A percentile compares a stretch with the other conserved stretches of the same genome.
These are phyloP conservation scores for Adenanthera pavonina DNA, from an alignment of 306 rosid genomes.

Conservation along the genomic window DNA sequence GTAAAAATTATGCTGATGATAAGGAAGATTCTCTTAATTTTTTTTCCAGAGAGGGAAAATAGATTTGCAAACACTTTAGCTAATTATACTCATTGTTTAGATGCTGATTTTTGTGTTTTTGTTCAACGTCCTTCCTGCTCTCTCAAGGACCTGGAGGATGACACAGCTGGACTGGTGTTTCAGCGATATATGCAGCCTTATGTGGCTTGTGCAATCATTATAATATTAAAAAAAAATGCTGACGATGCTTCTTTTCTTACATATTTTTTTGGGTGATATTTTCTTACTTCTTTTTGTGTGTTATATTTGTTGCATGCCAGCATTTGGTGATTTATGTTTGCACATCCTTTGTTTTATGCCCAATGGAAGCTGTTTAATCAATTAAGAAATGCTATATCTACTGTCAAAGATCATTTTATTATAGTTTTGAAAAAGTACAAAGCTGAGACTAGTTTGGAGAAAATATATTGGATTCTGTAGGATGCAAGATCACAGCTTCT, in stretches of 20 bases:
- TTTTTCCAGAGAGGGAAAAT: too few species aligned
- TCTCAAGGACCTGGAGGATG: too few species aligned
- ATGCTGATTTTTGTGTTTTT: too few species aligned
- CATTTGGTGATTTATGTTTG: not conserved
- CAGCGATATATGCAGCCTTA: too few species aligned
- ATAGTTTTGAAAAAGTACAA: not conserved
- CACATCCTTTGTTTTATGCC: not conserved
- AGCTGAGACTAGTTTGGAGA: not conserved
- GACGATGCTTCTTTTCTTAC: not conserved
- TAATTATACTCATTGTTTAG: too few species aligned
- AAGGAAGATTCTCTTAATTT: too few species aligned
- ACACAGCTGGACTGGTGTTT: too few species aligned
- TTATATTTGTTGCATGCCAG: not conserved
- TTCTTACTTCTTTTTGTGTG: not conserved
- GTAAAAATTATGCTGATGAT: slow-evolving; percentile 39
- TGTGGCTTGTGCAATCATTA: too few species aligned
- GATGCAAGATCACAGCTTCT: not conserved
- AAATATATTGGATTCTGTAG: not conserved
- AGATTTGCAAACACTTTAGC: too few species aligned
- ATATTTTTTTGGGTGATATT: not conserved
- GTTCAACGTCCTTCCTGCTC: too few species aligned
- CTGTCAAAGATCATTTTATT: not conserved
- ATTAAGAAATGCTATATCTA: not conserved
- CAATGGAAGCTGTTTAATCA: slow-evolving; percentile 8
- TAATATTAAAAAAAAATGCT: not conserved